phyloP scores from a whole-genome alignment of 2,329 filamentous ascomycete species.

The Apiospora saccharicola region DNA sequence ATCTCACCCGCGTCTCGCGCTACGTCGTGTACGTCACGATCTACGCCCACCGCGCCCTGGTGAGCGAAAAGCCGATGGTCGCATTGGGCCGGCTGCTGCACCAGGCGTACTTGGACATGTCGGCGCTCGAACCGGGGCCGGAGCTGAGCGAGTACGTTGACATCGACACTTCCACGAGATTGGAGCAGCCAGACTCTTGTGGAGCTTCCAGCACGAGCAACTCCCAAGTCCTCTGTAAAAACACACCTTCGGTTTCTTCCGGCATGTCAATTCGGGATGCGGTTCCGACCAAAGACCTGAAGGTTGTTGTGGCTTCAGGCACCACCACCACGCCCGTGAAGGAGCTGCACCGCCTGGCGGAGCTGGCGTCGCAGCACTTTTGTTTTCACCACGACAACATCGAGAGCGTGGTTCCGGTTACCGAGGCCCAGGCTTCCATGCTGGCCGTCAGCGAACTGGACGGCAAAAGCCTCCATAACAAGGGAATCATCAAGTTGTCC shows the following conservation, averaged over 20 bases:
- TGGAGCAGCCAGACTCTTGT: not conserved
- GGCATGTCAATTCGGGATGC: not conserved
- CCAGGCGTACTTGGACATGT: too few species aligned
- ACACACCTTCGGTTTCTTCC: not conserved
- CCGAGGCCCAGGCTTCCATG: not conserved
- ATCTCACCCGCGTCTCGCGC: too few species aligned
- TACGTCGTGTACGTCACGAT: too few species aligned
- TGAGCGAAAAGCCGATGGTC: too few species aligned
- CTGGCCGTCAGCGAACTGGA: constrained; percentile 1
- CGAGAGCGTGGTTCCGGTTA: not conserved
- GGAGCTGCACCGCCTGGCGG: not conserved
- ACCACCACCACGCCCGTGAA: not conserved
- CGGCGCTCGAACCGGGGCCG: too few species aligned
- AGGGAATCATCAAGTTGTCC: not conserved
- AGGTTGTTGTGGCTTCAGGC: too few species aligned
- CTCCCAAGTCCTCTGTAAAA: not conserved
- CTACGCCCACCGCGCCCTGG: too few species aligned
- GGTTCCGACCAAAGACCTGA: not conserved
- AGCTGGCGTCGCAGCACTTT: not conserved
- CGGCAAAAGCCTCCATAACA: not conserved
- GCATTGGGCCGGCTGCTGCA: too few species aligned
- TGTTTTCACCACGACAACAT: not conserved
- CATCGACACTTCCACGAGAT: not conserved
- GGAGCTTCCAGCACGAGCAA: not conserved
- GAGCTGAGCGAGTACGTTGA: too few species aligned